Evolutionary conservation across 140 eudicot species (phyloP).

Genomic region (Stevia rebaudiana): DNA sequence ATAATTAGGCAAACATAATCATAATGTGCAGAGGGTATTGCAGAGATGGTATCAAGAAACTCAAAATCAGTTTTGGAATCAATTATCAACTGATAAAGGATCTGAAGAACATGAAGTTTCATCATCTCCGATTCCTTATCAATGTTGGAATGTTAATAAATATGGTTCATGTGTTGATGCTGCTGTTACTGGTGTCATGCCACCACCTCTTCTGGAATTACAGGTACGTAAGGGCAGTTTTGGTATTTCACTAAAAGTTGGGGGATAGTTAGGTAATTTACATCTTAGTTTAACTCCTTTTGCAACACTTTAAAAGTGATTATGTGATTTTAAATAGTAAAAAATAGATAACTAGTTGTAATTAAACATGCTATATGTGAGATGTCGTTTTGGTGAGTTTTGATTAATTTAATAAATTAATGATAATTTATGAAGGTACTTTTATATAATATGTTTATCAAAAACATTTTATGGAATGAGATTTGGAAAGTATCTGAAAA

Average conservation of each 20-base stretch:
- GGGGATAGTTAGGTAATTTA: neutral
- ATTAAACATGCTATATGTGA: neutral
- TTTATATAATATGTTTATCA: neutral
- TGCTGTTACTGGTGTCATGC: conserved; percentile 92
- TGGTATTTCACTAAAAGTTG: conserved; percentile 1
- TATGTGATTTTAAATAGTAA: neutral
- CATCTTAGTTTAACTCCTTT: neutral
- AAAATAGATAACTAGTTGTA: neutral
- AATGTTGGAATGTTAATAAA: conserved; percentile 89
- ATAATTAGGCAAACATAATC: conserved; percentile 17
- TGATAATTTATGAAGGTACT: neutral
- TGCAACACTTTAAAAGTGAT: neutral
- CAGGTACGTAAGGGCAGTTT: conserved; percentile 43
- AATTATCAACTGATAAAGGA: conserved; percentile 29
- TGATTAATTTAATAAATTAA: neutral
- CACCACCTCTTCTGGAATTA: conserved; percentile 86
- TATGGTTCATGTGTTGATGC: conserved; percentile 89
- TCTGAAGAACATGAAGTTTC: conserved; percentile 44
- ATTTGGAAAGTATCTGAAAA: conserved; percentile 52
- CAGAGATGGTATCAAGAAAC: conserved; percentile 63
- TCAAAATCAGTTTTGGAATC: conserved; percentile 55
- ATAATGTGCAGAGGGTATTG: conserved; percentile 64
- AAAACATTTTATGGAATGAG: conserved; percentile 1
- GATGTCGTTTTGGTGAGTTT: neutral
- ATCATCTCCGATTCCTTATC: conserved; percentile 60